Percentiles rank a stretch among this genome's conserved stretches.
These are phyloP conservation scores for Misopates orontium DNA, from an alignment of 257 asterid species.

Conservation along the genomic window DNA sequence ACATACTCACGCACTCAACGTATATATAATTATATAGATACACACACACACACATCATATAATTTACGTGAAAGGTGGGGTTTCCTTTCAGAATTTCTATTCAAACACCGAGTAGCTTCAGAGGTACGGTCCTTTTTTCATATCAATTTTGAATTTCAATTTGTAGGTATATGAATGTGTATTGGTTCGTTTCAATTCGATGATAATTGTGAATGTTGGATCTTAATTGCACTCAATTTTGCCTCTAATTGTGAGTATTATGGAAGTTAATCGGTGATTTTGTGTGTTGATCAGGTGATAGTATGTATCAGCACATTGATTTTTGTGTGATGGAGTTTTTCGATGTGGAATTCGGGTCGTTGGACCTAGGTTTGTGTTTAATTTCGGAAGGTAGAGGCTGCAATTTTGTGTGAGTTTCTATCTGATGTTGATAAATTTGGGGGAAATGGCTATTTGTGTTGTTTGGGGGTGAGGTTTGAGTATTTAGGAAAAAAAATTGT, in stretches of 20 bases:
- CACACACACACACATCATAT: slow-evolving; percentile 1
- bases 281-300: slow-evolving; percentile 59
- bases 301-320: slow-evolving; percentile 36
- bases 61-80: slow-evolving; percentile 35
- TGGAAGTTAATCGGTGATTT: slow-evolving; percentile 12
- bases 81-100: slow-evolving; percentile 30
- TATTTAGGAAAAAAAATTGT: slow-evolving; percentile 13
- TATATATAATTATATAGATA: background rate
- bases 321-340: slow-evolving; percentile 32
- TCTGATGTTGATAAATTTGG: slow-evolving; percentile 32
- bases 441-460: slow-evolving; percentile 26
- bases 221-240: slow-evolving; percentile 30
- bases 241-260: slow-evolving; percentile 7
- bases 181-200: slow-evolving; percentile 19
- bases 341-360: slow-evolving; percentile 35
- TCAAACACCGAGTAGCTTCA: slow-evolving; percentile 45
- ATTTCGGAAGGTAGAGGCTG: slow-evolving; percentile 27
- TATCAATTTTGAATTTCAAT: slow-evolving; percentile 25
- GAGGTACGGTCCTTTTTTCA: slow-evolving; percentile 41
- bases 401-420: slow-evolving; percentile 39
- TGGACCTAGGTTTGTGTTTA: slow-evolving; percentile 44
- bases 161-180: background rate
- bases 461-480: slow-evolving; percentile 6
- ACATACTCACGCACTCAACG: slow-evolving; percentile 15
- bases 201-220: slow-evolving; percentile 29